Base-by-base conservation (phyloP, 176 grass and related monocot genomes). In the Aegilops longissima region DNA sequence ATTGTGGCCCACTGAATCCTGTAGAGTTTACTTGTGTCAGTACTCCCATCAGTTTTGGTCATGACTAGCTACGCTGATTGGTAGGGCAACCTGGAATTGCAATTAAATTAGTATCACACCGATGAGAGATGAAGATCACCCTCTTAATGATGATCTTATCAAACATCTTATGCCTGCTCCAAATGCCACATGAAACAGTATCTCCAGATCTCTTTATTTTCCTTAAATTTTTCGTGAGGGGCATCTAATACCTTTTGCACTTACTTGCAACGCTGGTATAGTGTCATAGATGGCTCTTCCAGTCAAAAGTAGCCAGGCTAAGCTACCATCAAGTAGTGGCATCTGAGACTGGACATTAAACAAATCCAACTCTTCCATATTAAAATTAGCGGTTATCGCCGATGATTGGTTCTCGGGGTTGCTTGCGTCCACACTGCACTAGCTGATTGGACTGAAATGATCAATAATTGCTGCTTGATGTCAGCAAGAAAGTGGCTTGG, bases 381-480 rank as follows among this genome's bases (percentile, higher is more conserved):
- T 40, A 9, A 51, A 51, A 70, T 54, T 29, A 78, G 14, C 42
- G 4, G 3, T 51, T 52, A 23, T 3, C 23, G 2, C 5, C 17
- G 62, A 81, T 85, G 71, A 71, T 85, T 85, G 70, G 61, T 52
- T 87, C 49, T 86, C 27, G 45, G 35, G 11, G 75, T 87, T 79
- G 39, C 23, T 91, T 84, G 68, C 54, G 52, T 79, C 38, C 12
- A 81, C 77, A 68, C 72, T 31, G 86, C 86, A 81, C 20, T 77
- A 16, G 11, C 79, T 77, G 13, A 81, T 85, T 88, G 86, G 70
- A 81, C 62, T 70, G 71, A 70, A 27, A 17, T 52, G 51, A 85
- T 85, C 86, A 88, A 91, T 91, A 69, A 91, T 91, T 88, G 82
- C 17, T 30, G 70, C 16, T 44, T 81, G 90, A 81, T 85, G 86